Evolutionary conservation across 129 eudicot genomes (phyloP), one percentile per base, ranked within the genome.

Genomic region (Lonicera japonica): DNA sequence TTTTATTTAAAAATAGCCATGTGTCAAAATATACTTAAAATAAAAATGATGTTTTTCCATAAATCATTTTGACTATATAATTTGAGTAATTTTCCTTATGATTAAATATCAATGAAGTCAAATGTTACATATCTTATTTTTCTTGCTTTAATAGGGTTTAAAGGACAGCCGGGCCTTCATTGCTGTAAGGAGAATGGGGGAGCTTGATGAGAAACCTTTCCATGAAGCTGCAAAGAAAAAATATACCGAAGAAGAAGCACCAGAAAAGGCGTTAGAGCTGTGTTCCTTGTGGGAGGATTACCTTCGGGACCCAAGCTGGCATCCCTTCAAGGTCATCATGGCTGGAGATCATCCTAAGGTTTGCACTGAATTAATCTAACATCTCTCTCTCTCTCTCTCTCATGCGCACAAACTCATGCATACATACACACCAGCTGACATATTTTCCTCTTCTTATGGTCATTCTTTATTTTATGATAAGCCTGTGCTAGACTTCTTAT

Each of bases 261-360:
- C n/a, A 17, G 76, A 18, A n/a, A 76, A 75, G 68, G 97, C 91
- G 20, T 9, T 61, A 22, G 84, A 82, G 68, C 34, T 68, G 11
- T 64, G 75, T 64, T 75, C 88, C 21, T 10, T 83, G 58, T 86
- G 95, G 80, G 81, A 80, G 45, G 70, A 69, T 19, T 38, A 62
- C 75, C 79, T 86, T 64, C 70, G 83, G 61, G 97, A 85, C 69
- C 81, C 91, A 34, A 78, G 48, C 73, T 89, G 97, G 97, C 90
- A 86, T 80, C 97, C 97, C 24, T 89, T 79, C 18, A 89, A 79
- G 77, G 68, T 89, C 47, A 61, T 86, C 56, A 34, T 17, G n/a
- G 50, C 22, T 36, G 73, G 43, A 11, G 79, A 22, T 1, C 51
- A 60, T 16, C 10, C 11, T 25, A 29, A 73, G 86, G 82, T 81